Conservation (phyloP, 352 stramenopile species). For the Phytophthora aleatoria region DNA sequence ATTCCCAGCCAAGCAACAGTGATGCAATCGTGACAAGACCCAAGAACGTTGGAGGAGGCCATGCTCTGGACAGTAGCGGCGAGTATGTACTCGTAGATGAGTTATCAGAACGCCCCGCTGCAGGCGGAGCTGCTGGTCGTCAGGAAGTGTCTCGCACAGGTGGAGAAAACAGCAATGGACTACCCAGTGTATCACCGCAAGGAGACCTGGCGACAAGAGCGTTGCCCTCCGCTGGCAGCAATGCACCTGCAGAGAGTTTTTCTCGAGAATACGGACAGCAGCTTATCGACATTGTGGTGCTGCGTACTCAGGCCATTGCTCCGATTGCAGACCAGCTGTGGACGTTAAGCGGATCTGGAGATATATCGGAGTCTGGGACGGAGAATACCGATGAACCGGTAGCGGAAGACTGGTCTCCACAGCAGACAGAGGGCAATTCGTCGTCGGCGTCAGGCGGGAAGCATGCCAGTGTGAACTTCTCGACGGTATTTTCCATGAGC, state of each 20-base stretch:
- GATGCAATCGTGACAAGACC: conserved; percentile 16
- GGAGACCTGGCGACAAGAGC: conserved; percentile 12
- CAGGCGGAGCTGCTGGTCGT: conserved; percentile 6
- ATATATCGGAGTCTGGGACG: conserved; percentile 1
- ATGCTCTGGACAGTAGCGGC: conserved; percentile 55
- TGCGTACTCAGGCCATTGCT: conserved; percentile 67
- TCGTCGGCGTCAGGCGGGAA: conserved; percentile 34
- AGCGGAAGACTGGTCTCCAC: conserved; percentile 20
- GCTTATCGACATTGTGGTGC: conserved; percentile 65
- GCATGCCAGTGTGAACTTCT: conserved; percentile 42
- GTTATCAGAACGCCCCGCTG: conserved; percentile 33
- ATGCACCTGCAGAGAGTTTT: conserved; percentile 15
- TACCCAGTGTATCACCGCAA: background rate
- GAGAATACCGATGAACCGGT: conserved; percentile 8
- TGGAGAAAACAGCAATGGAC: conserved; percentile 5
- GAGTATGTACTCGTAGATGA: conserved; percentile 75
- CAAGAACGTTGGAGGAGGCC: conserved; percentile 24
- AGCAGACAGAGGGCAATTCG: conserved; percentile 18
- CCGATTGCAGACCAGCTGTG: conserved; percentile 69
- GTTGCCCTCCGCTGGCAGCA: conserved; percentile 5
- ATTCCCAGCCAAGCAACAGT: conserved; percentile 6
- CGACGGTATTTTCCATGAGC: conserved; percentile 63
- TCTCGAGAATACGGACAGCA: conserved; percentile 60
- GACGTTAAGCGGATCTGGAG: conserved; percentile 44
- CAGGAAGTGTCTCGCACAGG: conserved; percentile 3